Percentiles rank a stretch among this genome's conserved stretches.
Evolutionary conservation across 2,329 filamentous ascomycete species (phyloP).

Genomic region (Epichloe hybrida): DNA sequence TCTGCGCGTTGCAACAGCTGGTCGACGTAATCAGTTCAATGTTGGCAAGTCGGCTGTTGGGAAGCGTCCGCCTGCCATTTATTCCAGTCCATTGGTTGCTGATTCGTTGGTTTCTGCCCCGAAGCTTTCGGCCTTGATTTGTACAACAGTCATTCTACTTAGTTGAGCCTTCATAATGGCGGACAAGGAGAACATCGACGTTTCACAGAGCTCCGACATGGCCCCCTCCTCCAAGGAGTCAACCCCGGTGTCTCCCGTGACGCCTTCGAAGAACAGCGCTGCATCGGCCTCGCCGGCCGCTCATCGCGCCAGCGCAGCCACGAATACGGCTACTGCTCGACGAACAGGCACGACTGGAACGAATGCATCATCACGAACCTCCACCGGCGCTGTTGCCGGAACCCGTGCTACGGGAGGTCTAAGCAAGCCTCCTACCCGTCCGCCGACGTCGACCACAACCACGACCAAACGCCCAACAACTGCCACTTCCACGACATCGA

Average conservation of each 20-base stretch:
- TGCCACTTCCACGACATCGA: slow-evolving; percentile 23
- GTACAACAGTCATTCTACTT: neutral
- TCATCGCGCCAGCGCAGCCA: slow-evolving; percentile 23
- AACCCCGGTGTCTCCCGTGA: slow-evolving; percentile 20
- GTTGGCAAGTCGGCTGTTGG: neutral
- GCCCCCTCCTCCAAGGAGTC: slow-evolving; percentile 14
- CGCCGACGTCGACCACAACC: slow-evolving; percentile 21
- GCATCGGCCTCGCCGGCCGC: slow-evolving; percentile 14
- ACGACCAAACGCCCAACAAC: slow-evolving; percentile 18
- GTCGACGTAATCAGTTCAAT: neutral
- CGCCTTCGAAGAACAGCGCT: slow-evolving; percentile 19
- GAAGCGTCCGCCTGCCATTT: neutral
- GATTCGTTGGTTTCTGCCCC: neutral
- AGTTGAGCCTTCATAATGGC: slow-evolving; percentile 25
- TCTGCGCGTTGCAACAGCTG: neutral
- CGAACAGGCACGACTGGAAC: slow-evolving; percentile 18
- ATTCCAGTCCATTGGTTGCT: neutral
- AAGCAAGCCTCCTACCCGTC: slow-evolving; percentile 35
- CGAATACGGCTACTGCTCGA: slow-evolving; percentile 22
- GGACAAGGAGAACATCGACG: slow-evolving; percentile 32
- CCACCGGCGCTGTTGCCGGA: slow-evolving; percentile 1
- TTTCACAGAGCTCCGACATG: slow-evolving; percentile 29
- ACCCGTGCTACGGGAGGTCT: slow-evolving; percentile 16
- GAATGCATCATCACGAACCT: slow-evolving; percentile 10
- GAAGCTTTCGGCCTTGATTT: slow-evolving; percentile 1